Evolutionary conservation across 257 asterid genomes (phyloP), one percentile per base, ranked within the genome.

Genomic region (Rauvolfia tetraphylla): DNA sequence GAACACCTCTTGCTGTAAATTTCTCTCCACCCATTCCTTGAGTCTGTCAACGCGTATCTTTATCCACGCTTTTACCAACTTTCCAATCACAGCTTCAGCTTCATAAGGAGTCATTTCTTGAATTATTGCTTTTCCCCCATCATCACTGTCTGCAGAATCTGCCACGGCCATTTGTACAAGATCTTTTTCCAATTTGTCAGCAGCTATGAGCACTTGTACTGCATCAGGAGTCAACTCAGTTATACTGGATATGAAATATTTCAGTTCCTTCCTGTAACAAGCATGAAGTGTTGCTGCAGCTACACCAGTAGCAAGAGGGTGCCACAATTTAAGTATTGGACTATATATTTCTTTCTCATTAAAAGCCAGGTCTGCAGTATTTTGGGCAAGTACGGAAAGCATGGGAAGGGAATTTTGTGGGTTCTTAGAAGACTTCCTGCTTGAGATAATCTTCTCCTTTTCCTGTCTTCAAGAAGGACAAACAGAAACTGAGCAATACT

Each of bases 81-180:
- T 83, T 51, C 79, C 80, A 36, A 94, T 88, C 76, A 89, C 96
- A 80, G 92, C 83, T 84, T 92, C 97, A 78, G 95, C 88, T 87
- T 94, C 98, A 49, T 87, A 94, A 73, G 98, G 98, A 85, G 87
- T 76, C 97, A 94, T 92, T 88, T 94, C 98, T 83, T 89, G 94
- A 80, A 94, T 94, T 58, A 92, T 87, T 58, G 96, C 90, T 81
- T 94, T 94, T 53, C 98, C 98, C 83, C 97, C 98, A 84, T 94
- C 98, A 78, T 92, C 98, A 80, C 98, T 92, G 77, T 92, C 98
- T 66, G 84, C 90, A 11, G 96, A 86, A 86, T 94, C 97, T 36
- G 88, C 87, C 81, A 94, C 98, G 29, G 96, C 98, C 95, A 94
- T 92, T 84, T 88, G 89, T 44, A 94, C 97, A 44, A 94, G 90